Base-by-base conservation (phyloP, 225 moss, liverwort and hornwort species). In the Sphagnum tenellum region DNA sequence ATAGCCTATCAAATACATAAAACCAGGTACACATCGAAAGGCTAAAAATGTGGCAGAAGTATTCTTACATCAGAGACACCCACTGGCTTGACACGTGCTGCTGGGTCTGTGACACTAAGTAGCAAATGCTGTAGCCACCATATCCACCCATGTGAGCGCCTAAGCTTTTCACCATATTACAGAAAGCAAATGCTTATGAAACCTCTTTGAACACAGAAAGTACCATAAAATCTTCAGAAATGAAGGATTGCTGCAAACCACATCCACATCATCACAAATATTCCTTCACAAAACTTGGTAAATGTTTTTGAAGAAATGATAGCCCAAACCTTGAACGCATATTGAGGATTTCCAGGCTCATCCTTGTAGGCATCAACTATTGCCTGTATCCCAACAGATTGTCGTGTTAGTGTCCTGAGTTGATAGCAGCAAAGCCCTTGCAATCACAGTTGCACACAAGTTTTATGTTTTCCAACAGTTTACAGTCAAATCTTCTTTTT, bases 331-430 rank as follows among this genome's bases (percentile, higher is more conserved):
- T 94, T 94, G 73, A 92, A 98, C 29, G 81, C 82, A 62, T 92
- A 85, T 48, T 83, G 92, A n/a, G 80, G 71, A 68, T 92, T 92
- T 53, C 69, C 86, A 12, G 79, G 76, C 70, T 92, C 90, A 45
- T 92, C 87, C 66, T 77, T 90, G 72, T 98, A 98, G 55, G 96
- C 89, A 64, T 93, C 90, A 55, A 92, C 80, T 56, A 98, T 87
- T 48, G 87, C 88, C 90, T 98, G 87, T 67, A 72, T 53, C 70
- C 49, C 57, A 61, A 69, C 10, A 29, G 29, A 29, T 29, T 29
- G 29, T 29, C 0, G 1, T 29, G 29, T 29, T 29, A 29, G 29
- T 29, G 29, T 29, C 29, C 29, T 29, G 29, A 29, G 29, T 29
- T 29, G 29, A 29, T 29, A 29, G 29, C 29, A 29, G 29, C 29